These are phyloP conservation scores for Eruca vesicaria DNA, from an alignment of 441 rosid genomes.

Conservation along the genomic window DNA sequence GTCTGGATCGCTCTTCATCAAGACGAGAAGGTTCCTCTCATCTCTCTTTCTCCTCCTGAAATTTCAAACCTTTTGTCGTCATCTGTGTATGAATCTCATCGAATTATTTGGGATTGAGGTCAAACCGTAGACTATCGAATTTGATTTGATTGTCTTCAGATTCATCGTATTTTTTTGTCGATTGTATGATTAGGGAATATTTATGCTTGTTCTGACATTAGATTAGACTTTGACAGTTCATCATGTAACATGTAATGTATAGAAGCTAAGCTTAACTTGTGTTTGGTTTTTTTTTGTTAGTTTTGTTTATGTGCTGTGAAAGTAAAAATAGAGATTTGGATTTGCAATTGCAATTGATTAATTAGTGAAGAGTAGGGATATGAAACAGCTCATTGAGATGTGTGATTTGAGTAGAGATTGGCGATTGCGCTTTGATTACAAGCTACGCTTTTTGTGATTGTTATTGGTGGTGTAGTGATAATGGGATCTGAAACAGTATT, in stretches of 20 bases:
- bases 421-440: background rate
- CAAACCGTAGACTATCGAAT: slow-evolving; percentile 20
- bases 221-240: background rate
- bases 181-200: background rate
- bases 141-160: background rate
- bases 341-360: background rate
- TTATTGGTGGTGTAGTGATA: background rate
- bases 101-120: slow-evolving; percentile 2
- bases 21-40: slow-evolving; percentile 55
- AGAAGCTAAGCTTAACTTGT: background rate
- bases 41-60: background rate
- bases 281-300: background rate
- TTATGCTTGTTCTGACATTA: background rate
- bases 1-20: slow-evolving; percentile 82
- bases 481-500: background rate
- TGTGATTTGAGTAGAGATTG: background rate
- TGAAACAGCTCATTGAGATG: background rate
- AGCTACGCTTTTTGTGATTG: background rate
- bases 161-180: background rate
- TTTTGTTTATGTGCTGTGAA: background rate
- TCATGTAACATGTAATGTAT: background rate
- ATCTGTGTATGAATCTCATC: background rate
- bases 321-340: background rate
- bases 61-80: background rate
- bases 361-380: background rate